phyloP scores from a whole-genome alignment of 2,329 filamentous ascomycete species.

The Colletotrichum chlorophyti region DNA sequence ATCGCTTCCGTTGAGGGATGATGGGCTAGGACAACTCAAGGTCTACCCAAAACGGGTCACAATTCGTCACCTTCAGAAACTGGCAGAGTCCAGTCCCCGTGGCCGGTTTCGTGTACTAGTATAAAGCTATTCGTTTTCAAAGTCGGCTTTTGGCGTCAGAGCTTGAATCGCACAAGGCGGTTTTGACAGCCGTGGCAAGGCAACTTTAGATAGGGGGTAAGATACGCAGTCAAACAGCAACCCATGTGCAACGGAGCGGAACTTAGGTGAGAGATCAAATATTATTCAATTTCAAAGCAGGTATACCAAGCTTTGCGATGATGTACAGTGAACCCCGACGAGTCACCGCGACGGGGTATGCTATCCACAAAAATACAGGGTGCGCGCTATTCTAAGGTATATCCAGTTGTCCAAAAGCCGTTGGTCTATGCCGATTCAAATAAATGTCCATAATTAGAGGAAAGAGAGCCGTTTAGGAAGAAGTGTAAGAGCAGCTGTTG shows the following conservation, averaged over 20 bases:
- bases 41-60: too few species aligned
- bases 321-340: neutral
- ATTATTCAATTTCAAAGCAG: slow-evolving; percentile 7
- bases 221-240: too few species aligned
- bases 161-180: too few species aligned
- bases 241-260: too few species aligned
- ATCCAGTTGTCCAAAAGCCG: slow-evolving; percentile 3
- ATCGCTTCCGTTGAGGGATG: slow-evolving; percentile 40
- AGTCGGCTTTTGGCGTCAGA: too few species aligned
- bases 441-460: neutral
- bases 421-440: neutral
- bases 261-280: neutral
- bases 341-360: neutral
- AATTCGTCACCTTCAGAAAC: too few species aligned
- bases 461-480: neutral
- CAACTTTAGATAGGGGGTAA: too few species aligned
- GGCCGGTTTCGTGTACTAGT: too few species aligned
- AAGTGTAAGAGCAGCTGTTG: slow-evolving; percentile 45
- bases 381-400: slow-evolving; percentile 14
- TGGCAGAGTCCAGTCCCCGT: too few species aligned
- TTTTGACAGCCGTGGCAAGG: too few species aligned
- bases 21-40: too few species aligned
- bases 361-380: neutral
- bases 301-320: neutral
- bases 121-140: too few species aligned